Evolutionary conservation across 805 yeast species (phyloP).

Genomic region (Pichia scutulata): DNA sequence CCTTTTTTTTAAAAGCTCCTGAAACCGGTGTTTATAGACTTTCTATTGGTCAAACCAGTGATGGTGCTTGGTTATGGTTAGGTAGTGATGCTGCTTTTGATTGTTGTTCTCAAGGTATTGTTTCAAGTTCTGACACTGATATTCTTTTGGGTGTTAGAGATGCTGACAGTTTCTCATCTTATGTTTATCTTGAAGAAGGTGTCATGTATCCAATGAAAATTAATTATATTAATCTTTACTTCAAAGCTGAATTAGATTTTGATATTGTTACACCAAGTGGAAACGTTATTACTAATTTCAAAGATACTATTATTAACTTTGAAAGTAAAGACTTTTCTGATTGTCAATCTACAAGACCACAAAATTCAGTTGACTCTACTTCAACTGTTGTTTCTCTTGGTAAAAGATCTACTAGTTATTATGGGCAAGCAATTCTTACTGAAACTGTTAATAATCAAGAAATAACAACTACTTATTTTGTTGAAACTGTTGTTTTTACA

Average conservation of each 20-base stretch:
- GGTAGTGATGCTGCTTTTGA: conserved; percentile 7
- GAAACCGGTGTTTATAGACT: background rate
- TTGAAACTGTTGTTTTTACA: background rate
- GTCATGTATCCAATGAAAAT: background rate
- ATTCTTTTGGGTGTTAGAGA: background rate
- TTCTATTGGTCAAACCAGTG: background rate
- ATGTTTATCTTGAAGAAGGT: background rate
- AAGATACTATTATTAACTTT: background rate
- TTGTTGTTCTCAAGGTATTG: conserved; percentile 5
- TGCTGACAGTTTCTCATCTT: background rate
- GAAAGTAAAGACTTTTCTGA: background rate
- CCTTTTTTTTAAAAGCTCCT: background rate
- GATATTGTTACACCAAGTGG: background rate
- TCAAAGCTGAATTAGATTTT: background rate
- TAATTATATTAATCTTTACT: background rate
- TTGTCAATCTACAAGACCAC: background rate
- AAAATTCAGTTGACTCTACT: background rate
- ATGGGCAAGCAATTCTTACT: background rate
- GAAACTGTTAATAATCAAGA: background rate
- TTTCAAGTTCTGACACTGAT: background rate
- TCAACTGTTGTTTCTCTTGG: background rate
- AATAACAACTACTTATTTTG: background rate
- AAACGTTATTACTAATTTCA: no score
- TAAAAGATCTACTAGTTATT: background rate
- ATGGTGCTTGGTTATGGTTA: conserved; percentile 6